Base-by-base conservation (phyloP, 352 stramenopile species). In the Phytophthora macrochlamydospora region DNA sequence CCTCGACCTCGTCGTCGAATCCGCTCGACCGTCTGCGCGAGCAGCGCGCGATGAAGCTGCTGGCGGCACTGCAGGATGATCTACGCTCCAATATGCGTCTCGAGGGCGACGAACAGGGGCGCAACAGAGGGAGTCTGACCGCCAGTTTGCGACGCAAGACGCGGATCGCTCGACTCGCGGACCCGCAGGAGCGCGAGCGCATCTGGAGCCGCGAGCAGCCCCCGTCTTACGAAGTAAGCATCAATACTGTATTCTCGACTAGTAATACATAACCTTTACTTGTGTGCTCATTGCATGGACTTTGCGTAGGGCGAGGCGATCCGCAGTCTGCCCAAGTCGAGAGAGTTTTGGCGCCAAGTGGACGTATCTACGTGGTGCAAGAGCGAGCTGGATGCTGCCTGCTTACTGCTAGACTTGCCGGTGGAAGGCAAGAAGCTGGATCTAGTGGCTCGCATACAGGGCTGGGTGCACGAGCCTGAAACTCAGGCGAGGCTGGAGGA, bases 381-480 rank as follows among this genome's bases (percentile, higher is more conserved):
- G 54, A 31, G 56, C 31, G 75, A 87, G 51, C 71, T 93, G 18
- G 74, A 90, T 11, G 79, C 73, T 8, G 83, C 81, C 1, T 90
- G 81, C 24, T 66, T 65, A 50, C 71, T 93, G 18, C 59, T 93
- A 24, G 83, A 90, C 60, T 68, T 93, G 38, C 69, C 70, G 5
- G 51, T 44, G 7, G 51, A 52, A 5, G 81, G 79, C 7, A 91
- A 88, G 57, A 93, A 92, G 50, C 52, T 73, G 4, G 81, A 90
- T 56, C 54, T 93, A 14, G 56, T 92, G 24, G 81, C 83, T 50
- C 71, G 81, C 7, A 76, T 93, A 24, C 81, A 92, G 61, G 85
- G 91, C 61, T 93, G 85, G 85, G 66, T 93, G 48, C 60, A 89
- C 53, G 79, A 79, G 46, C 79, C 85, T 3, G 76, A 79, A 60